A percentile compares a stretch with the other conserved stretches of the same genome.
Conservation (phyloP, 805 yeast genomes). For the Suhomyces xylopsoci region DNA sequence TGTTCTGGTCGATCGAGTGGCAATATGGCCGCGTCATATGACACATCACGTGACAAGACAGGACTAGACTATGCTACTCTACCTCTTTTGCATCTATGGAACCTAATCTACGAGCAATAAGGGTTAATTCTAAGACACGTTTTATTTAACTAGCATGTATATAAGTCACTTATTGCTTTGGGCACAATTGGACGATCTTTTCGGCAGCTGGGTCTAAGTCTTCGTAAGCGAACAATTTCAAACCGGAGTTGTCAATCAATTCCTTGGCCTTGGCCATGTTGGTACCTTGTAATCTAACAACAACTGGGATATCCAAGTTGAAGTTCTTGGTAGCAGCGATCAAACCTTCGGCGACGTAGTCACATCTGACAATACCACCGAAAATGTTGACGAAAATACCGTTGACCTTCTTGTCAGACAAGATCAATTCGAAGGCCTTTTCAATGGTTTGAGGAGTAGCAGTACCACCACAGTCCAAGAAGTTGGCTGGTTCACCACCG, state of each 20-base stretch:
- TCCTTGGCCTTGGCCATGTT: slow-evolving; percentile 86
- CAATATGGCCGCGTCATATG: not conserved
- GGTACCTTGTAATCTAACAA: slow-evolving; percentile 98
- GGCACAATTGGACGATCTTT: slow-evolving; percentile 77
- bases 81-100: not conserved
- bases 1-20: slow-evolving; percentile 1
- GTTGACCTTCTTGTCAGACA: slow-evolving; percentile 83
- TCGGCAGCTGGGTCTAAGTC: slow-evolving; percentile 97
- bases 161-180: slow-evolving; percentile 15
- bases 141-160: not conserved
- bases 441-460: slow-evolving; percentile 98
- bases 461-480: slow-evolving; percentile 99
- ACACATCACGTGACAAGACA: not conserved
- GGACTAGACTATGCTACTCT: too few species aligned
- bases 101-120: not conserved
- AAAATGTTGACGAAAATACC: slow-evolving; percentile 98
- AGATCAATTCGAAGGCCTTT: slow-evolving; percentile 90
- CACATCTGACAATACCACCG: slow-evolving; percentile 99
- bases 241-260: slow-evolving; percentile 82
- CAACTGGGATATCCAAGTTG: slow-evolving; percentile 88
- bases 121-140: not conserved
- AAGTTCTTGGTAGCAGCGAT: slow-evolving; percentile 92
- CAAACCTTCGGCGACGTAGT: slow-evolving; percentile 96
- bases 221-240: slow-evolving; percentile 86
- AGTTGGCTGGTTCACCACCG: slow-evolving; percentile 99